Percentiles rank a stretch among this genome's conserved stretches.
Conservation (phyloP, 345 rosid species). For the Salix suchowensis region DNA sequence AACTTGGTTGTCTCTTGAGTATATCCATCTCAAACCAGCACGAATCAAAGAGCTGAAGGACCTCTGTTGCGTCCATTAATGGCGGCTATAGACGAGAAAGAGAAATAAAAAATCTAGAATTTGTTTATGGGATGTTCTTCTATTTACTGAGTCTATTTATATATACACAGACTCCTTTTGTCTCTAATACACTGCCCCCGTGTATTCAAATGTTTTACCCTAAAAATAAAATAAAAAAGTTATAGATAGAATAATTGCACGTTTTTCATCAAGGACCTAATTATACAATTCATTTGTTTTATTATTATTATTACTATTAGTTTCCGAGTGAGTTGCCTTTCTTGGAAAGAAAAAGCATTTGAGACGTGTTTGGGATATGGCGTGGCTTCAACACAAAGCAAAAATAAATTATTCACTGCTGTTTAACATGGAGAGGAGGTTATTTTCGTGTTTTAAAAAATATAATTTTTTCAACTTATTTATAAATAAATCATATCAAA, state of each 20-base stretch:
- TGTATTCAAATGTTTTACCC: background rate
- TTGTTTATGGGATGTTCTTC: background rate
- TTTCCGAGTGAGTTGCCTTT: slow-evolving; percentile 22
- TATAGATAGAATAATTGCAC: slow-evolving; percentile 14
- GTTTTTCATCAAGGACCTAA: slow-evolving; percentile 5
- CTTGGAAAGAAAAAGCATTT: slow-evolving; percentile 23
- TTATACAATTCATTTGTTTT: slow-evolving; percentile 3
- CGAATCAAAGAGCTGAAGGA: slow-evolving; percentile 41
- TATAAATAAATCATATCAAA: too few relatives aligned
- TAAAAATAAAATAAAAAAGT: background rate
- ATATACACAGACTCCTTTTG: slow-evolving; percentile 1
- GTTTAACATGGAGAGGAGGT: too few relatives aligned
- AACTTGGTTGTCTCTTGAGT: slow-evolving; percentile 23
- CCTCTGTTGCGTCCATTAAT: slow-evolving; percentile 24
- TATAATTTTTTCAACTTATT: too few relatives aligned
- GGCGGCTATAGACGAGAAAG: slow-evolving; percentile 14
- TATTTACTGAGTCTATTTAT: background rate
- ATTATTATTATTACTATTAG: background rate
- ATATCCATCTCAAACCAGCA: slow-evolving; percentile 47
- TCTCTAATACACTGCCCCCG: slow-evolving; percentile 22
- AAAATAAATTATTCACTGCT: slow-evolving; percentile 13
- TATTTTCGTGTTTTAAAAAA: too few relatives aligned
- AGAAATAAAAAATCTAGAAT: background rate
- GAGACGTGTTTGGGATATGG: slow-evolving; percentile 11
- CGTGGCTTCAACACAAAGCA: slow-evolving; percentile 38